A percentile compares a stretch with the other conserved stretches of the same genome.
Conservation (phyloP, 164 flowering plant species). For the Litsea cubeba region DNA sequence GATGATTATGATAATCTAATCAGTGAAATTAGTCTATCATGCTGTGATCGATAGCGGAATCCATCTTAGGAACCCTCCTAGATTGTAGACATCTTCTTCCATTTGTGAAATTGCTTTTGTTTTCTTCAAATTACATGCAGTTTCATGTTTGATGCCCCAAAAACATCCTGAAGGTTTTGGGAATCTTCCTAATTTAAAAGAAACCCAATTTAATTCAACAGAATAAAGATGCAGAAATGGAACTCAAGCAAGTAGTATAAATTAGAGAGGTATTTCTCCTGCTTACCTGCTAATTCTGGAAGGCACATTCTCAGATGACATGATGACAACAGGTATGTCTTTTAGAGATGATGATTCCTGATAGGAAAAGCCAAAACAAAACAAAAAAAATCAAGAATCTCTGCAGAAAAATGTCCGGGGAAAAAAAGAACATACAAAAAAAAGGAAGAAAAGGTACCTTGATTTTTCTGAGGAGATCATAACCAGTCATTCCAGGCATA, state of each 20-base stretch:
- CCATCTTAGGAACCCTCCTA: too few relatives aligned
- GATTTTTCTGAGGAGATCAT: slow-evolving; percentile 40
- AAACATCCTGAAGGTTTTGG: not conserved
- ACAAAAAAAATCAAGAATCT: not conserved
- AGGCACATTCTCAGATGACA: slow-evolving; percentile 95
- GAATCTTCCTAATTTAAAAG: not conserved
- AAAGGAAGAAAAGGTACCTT: slow-evolving; percentile 24
- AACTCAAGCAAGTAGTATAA: not conserved
- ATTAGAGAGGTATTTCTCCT: not conserved
- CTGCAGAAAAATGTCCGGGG: not conserved
- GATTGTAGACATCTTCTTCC: too few relatives aligned
- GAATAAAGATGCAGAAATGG: not conserved
- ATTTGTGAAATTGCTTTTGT: not conserved
- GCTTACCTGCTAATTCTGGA: slow-evolving; percentile 80
- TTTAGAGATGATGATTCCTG: slow-evolving; percentile 76
- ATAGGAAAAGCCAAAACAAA: not conserved
- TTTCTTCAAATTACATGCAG: not conserved
- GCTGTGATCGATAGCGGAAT: too few relatives aligned
- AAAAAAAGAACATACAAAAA: not conserved
- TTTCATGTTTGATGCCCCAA: slow-evolving; percentile 5
- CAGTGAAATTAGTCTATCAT: too few relatives aligned
- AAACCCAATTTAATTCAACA: not conserved
- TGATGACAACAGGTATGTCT: slow-evolving; percentile 88
- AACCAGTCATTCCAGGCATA: slow-evolving; percentile 59
- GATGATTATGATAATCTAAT: too few relatives aligned